Evolutionary conservation across 352 stramenopile species (phyloP).

Genomic region (Globisporangium cystogenes): DNA sequence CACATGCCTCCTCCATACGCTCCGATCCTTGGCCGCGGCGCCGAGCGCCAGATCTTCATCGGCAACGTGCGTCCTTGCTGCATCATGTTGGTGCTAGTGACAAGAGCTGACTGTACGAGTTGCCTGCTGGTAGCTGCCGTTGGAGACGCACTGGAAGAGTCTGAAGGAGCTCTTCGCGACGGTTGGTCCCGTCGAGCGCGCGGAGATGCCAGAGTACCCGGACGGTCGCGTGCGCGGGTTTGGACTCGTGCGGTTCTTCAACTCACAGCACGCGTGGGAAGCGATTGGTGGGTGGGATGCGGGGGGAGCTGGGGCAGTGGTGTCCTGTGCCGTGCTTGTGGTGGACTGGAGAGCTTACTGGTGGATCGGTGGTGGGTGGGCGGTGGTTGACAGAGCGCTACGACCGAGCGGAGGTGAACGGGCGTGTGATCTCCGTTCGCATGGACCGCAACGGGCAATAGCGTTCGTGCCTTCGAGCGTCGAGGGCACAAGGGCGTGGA

Average conservation of each 20-base stretch:
- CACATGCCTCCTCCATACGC: not conserved
- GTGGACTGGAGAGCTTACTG: not conserved
- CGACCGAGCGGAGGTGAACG: constrained; percentile 61
- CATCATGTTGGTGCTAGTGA: no score
- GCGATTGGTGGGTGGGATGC: constrained; percentile 48
- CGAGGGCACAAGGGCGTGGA: not conserved
- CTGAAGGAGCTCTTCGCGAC: constrained; percentile 63
- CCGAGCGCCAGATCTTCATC: constrained; percentile 59
- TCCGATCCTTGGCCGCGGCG: constrained; percentile 9
- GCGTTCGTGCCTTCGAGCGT: not conserved
- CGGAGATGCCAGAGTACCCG: constrained; percentile 46
- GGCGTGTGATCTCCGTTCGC: constrained; percentile 60
- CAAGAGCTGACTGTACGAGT: no score
- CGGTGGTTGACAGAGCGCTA: constrained; percentile 34
- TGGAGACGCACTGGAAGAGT: constrained; percentile 60
- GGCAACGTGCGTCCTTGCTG: constrained; percentile 39
- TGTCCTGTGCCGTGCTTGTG: not conserved
- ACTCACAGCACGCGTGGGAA: constrained; percentile 33
- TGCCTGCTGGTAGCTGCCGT: constrained; percentile 48
- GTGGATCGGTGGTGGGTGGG: constrained; percentile 1
- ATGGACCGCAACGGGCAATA: constrained; percentile 35
- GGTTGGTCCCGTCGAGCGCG: constrained; percentile 61
- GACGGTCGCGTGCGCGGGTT: constrained; percentile 68
- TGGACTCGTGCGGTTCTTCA: constrained; percentile 61
- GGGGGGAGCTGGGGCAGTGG: not conserved